Base-by-base conservation (phyloP, 1,139 yeast genomes). In the Taphrina deformans region DNA sequence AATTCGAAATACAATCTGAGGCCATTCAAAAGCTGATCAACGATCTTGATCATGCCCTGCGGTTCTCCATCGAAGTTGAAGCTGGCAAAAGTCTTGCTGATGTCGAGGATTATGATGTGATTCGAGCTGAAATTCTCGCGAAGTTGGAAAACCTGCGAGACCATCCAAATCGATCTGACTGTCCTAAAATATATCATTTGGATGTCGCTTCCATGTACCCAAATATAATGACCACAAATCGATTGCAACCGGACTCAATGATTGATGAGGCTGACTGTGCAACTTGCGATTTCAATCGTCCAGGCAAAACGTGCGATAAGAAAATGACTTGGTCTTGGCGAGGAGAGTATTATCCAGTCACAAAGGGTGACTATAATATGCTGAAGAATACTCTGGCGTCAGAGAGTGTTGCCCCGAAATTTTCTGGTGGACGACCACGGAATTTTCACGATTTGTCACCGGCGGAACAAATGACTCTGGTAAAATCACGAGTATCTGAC, bases 201-300 rank as follows among this genome's bases (percentile, higher is more conserved):
- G 99, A 95, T 79, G 99, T 95, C 65, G 98, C 99, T 0, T 93
- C 99, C 0, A 95, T 95, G 99, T 95, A 95, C 73, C 99, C 99
- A 2, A 93, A 95, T 74, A 95, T 95, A 73, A 95, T 95, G 98
- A 90, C 97, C 2, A 89, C 99, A 0, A 95, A 95, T 76, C 85
- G 99, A 73, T 80, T 95, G 65, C 99, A 95, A 75, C 99, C 99
- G 0, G 99, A 95, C 76, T 92, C 99, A 0, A 93, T 95, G 91
- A 92, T 93, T 71, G 79, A 88, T 0, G 99, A 93, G 73, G 90
- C 90, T 71, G 97, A 91, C 72, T 95, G 99, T 78, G 99, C 99
- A 0, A 85, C 96, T 45, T 95, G 99, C 79, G 99, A 95, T 72
- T 95, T 91, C 76, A 95, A 95, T 74, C 81, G 96, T 65, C 98